These are phyloP conservation scores for Coffea humblotiana DNA, from an alignment of 305 asterid species.

Conservation along the genomic window DNA sequence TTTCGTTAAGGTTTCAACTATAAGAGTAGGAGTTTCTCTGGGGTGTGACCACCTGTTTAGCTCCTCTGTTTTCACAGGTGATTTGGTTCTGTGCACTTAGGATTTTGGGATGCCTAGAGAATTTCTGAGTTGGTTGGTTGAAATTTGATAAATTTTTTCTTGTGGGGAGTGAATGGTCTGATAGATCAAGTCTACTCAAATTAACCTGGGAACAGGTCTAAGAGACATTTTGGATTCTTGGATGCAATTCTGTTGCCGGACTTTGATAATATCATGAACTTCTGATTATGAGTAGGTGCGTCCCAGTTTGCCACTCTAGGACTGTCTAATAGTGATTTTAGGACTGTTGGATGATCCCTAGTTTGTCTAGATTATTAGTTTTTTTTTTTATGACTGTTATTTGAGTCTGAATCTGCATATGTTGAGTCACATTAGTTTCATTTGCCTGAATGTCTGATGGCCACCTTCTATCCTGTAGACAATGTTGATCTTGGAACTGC, in stretches of 20 bases:
- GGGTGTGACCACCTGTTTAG: not conserved
- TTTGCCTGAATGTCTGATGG: not conserved
- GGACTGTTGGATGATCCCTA: not conserved
- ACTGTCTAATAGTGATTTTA: not conserved
- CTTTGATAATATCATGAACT: not conserved
- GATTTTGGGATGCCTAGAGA: not conserved
- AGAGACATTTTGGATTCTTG: not conserved
- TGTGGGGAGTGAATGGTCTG: not conserved
- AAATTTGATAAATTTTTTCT: not conserved
- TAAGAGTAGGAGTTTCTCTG: not conserved
- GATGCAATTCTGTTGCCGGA: not conserved
- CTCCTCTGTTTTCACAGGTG: not conserved
- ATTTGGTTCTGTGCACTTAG: not conserved
- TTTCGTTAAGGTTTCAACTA: not conserved
- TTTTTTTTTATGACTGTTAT: not conserved
- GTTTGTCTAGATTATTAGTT: not conserved
- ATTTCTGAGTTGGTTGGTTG: not conserved
- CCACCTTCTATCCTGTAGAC: constrained; percentile 30
- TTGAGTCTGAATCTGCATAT: not conserved
- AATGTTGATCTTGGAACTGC: constrained; percentile 78
- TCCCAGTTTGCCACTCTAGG: not conserved
- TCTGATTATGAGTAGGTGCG: not conserved
- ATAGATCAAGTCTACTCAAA: not conserved
- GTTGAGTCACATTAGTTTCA: not conserved
- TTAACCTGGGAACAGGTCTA: not conserved